Evolutionary conservation across 1,139 yeast species (phyloP), one percentile per base, ranked within the genome.

Genomic region (Nematodospora anomalae): DNA sequence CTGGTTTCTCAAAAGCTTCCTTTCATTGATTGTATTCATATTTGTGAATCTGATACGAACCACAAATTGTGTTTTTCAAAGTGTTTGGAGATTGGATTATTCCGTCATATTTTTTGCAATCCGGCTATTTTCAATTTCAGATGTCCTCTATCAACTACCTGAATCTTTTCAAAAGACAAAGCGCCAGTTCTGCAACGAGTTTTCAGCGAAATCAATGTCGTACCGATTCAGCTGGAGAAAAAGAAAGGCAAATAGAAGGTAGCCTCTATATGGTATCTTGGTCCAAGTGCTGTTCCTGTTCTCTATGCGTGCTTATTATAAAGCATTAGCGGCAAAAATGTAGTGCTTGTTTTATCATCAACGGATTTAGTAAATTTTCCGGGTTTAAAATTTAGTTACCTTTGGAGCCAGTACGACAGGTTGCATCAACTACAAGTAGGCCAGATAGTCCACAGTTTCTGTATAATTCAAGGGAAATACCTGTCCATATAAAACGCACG

Each of bases 171-270:
- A 18, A 18, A 8, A 18, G 21, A 6, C 21, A 18, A 18, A 18
- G 21, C 21, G 21, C 21, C 21, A 18, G 8, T 18, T 18, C 21
- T 8, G 21, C 6, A 8, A 18, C 21, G 8, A 18, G n/a, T n/a
- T n/a, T n/a, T n/a, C n/a, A n/a, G n/a, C n/a, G 29, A 26, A 16
- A 26, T 11, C 4, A 26, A 14, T 4, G 29, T 21, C 4, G 29
- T 21, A 4, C 29, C 18, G n/a, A 5, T n/a, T 15, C 20, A 15
- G 10, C 13, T 11, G 15, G 9, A 11, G 9, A 26, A 26, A 26
- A 26, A 26, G 29, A 26, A 26, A 26, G 29, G 29, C n/a, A 26
- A 26, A 16, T 15, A 26, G n/a, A 15, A 14, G 20, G 5, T 11
- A 26, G 14, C n/a, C n/a, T n/a, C n/a, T n/a, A n/a, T n/a, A n/a